Evolutionary conservation across 73 alveolate species (phyloP).

Genomic region (Tetrahymena thermophila): DNA sequence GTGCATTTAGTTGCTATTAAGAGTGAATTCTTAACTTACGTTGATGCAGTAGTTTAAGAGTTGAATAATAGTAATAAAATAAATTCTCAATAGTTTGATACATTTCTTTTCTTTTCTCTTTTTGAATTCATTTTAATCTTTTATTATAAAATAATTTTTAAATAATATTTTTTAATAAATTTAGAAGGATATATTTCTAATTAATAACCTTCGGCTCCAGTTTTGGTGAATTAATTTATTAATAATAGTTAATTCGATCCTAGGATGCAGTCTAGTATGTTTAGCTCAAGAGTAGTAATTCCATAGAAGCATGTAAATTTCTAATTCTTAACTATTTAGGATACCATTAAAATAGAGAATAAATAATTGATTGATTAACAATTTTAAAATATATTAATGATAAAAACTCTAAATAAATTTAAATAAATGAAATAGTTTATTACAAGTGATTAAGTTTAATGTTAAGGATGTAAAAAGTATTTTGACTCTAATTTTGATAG

Average conservation of each 20-base stretch:
- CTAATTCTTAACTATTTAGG: background rate
- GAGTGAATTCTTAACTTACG: slow-evolving; percentile 11
- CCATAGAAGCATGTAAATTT: background rate
- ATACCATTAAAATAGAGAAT: too few species aligned
- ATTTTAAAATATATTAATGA: too few species aligned
- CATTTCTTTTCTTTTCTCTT: background rate
- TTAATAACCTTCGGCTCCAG: background rate
- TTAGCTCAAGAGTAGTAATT: background rate
- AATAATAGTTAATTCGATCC: background rate
- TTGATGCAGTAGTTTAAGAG: background rate
- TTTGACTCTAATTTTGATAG: background rate
- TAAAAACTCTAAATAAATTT: too few species aligned
- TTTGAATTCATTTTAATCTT: background rate
- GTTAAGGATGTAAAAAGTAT: background rate
- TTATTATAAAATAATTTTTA: background rate
- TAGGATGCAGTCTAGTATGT: background rate
- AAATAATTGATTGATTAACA: too few species aligned
- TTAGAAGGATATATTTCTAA: background rate
- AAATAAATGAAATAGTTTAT: background rate
- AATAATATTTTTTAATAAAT: background rate
- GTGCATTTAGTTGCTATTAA: slow-evolving; percentile 18
- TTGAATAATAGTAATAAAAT: background rate
- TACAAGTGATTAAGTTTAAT: background rate
- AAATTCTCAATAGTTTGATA: background rate
- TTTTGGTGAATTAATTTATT: too few species aligned